These are phyloP conservation scores for Mixia osmundae DNA, from an alignment of 1,284 basidiomycete species.

Conservation along the genomic window DNA sequence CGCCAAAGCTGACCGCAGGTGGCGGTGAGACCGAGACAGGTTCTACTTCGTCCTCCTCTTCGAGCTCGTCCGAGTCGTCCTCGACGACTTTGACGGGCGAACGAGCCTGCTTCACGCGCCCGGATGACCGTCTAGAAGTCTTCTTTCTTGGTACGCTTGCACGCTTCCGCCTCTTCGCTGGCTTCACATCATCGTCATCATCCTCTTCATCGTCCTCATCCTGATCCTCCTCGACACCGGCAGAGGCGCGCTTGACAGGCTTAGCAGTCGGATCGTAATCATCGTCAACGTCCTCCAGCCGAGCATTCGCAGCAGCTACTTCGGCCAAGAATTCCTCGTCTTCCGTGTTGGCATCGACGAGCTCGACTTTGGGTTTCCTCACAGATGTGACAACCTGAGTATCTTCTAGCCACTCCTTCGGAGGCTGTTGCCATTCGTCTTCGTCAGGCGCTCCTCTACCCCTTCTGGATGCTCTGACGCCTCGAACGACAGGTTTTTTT, in stretches of 20 bases:
- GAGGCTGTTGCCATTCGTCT: slow-evolving; percentile 7
- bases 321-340: background rate
- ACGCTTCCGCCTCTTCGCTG: slow-evolving; percentile 4
- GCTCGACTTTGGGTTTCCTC: background rate
- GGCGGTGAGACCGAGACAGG: background rate
- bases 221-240: slow-evolving; percentile 5
- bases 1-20: slow-evolving; percentile 1
- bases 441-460: background rate
- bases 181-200: background rate
- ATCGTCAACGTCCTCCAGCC: background rate
- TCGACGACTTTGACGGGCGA: slow-evolving; percentile 4
- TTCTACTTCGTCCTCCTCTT: background rate
- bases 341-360: background rate
- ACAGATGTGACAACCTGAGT: no score
- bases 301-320: background rate
- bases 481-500: background rate
- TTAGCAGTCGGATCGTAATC: no score
- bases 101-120: no score
- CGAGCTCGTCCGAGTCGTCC: slow-evolving; percentile 1
- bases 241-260: no score
- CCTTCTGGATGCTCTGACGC: background rate
- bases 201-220: slow-evolving; percentile 9
- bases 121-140: no score
- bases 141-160: slow-evolving; percentile 1
- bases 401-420: slow-evolving; percentile 4